Conservation (phyloP, 2,329 filamentous ascomycete species). For the Cladorrhinum sp. region DNA sequence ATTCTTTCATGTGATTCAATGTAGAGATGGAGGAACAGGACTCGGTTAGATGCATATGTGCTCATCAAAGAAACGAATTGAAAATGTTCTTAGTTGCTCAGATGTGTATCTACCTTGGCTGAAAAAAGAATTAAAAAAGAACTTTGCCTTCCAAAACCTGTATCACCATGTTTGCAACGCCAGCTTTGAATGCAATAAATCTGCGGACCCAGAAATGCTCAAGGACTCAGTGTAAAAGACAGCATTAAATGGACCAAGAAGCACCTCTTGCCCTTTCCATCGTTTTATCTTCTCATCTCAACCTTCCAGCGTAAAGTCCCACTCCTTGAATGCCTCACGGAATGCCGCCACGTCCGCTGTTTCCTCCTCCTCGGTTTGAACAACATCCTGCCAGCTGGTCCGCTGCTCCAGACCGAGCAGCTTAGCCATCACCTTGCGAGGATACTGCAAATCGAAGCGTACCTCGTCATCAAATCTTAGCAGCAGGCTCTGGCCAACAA, state of each 20-base stretch:
- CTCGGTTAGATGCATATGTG: neutral
- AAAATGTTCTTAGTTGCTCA: no score
- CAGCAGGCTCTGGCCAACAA: slow-evolving; percentile 67
- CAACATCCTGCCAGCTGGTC: slow-evolving; percentile 81
- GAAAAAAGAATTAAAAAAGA: neutral
- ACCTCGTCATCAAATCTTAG: slow-evolving; percentile 69
- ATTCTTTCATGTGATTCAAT: slow-evolving; percentile 2
- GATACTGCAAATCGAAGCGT: slow-evolving; percentile 88
- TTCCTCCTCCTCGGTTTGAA: slow-evolving; percentile 75
- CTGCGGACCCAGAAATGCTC: neutral
- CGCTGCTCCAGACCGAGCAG: slow-evolving; percentile 75
- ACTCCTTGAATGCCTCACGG: slow-evolving; percentile 76
- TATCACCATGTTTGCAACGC: neutral
- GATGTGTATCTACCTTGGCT: no score
- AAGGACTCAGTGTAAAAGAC: neutral
- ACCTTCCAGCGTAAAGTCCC: slow-evolving; percentile 68
- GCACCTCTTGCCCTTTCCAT: no score
- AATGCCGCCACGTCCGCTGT: slow-evolving; percentile 73
- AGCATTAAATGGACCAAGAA: no score
- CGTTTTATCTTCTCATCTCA: neutral
- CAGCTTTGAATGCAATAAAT: neutral
- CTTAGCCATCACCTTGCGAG: slow-evolving; percentile 82
- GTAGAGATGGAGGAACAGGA: neutral
- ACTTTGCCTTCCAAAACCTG: neutral
- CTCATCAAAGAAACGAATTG: no score